Evolutionary conservation across 164 flowering plant species (phyloP), one percentile per base, ranked within the genome.

Genomic region (Liquidambar formosana): DNA sequence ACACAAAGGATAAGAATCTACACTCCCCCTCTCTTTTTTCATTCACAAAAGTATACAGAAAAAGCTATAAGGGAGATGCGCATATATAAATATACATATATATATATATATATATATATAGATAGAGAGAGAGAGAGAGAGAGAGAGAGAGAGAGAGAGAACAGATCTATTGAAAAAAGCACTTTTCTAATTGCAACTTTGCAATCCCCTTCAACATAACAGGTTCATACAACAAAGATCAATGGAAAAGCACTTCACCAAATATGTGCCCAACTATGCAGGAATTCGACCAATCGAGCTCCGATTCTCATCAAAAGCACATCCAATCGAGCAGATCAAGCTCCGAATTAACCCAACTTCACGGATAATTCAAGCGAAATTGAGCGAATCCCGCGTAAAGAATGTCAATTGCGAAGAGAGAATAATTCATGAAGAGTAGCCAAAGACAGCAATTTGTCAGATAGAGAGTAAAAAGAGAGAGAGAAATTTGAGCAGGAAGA

Each of bases 151-250:
- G 46, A 44, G 12, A 46, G 9, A 64, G 19, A 48, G 10, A 61
- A 44, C 59, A 70, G 73, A 75, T 70, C 77, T 61, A 68, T 16
- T 21, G 10, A 21, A 41, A 8, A 58, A 16, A 38, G 52, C 49
- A 12, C 49, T 46, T 46, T 46, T 46, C 49, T 46, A 15, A 11
- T 46, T 11, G 49, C 49, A 46, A 46, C 12, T 12, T 46, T 13
- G 13, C 13, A 54, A 54, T 10, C 12, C 19, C 57, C 3, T 54
- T 54, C 57, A 21, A 33, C 41, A 33, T 2, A 33, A 33, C 41
- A 33, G 6, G 6, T 33, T 33, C 41, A 33, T 33, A 6, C 41
- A 33, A 2, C 41, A 33, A 33, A 6, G 41, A 33, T 33, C 41
- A 33, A 33, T 33, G 41, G 41, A 54, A 54, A 54, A 8, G 58